These are phyloP conservation scores for Solanum chiquidenum DNA, from an alignment of 257 asterid species.

Conservation along the genomic window DNA sequence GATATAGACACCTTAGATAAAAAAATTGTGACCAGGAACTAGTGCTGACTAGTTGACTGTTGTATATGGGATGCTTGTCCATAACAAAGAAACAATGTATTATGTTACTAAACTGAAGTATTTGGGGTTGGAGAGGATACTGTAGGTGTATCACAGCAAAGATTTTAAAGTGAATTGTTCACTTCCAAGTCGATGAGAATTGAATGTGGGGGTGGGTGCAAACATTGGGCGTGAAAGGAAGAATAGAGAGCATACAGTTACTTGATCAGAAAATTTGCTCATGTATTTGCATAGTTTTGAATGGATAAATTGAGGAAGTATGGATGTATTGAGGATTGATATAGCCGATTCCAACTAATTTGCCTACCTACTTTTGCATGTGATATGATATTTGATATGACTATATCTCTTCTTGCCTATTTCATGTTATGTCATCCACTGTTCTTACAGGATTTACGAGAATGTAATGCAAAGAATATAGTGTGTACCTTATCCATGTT, in stretches of 20 bases:
- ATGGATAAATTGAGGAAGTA: not conserved
- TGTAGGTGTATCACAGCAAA: not conserved
- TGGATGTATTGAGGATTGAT: not conserved
- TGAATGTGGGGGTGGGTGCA: not conserved
- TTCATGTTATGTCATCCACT: not conserved
- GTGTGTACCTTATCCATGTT: not conserved
- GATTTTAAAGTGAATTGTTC: not conserved
- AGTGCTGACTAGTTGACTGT: not conserved
- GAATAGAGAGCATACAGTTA: not conserved
- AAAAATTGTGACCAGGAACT: not conserved
- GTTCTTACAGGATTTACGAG: not conserved
- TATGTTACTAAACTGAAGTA: not conserved
- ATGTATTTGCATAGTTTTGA: not conserved
- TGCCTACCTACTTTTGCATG: not conserved
- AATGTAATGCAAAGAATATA: not conserved
- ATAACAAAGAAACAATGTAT: not conserved
- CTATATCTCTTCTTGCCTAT: not conserved
- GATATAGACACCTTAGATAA: not conserved
- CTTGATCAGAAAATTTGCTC: not conserved
- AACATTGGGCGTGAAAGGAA: not conserved
- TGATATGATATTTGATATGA: not conserved
- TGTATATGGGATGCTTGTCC: not conserved
- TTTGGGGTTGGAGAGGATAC: not conserved
- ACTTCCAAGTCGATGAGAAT: not conserved
- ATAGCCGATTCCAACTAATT: not conserved